These are phyloP conservation scores for Arthrobotrys sphaeroides DNA, from an alignment of 2,329 filamentous ascomycete species.

Conservation along the genomic window DNA sequence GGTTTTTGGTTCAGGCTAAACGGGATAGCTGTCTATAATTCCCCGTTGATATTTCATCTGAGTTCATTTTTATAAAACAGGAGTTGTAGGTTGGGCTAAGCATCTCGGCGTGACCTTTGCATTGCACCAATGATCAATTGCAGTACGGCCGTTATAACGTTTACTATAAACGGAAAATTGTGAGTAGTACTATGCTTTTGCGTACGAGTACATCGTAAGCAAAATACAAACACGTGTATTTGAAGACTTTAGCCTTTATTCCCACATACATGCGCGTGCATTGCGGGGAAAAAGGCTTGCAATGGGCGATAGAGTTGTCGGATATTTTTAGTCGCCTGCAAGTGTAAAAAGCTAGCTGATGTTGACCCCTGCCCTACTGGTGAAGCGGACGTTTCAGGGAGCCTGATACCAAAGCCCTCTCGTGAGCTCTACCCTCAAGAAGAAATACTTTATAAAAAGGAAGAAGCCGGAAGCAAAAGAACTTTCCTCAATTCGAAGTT, in stretches of 20 bases:
- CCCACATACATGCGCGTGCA: background rate
- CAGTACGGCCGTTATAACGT: background rate
- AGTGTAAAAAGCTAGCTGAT: background rate
- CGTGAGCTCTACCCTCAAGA: background rate
- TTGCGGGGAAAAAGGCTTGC: conserved; percentile 7
- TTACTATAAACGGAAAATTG: too few species aligned
- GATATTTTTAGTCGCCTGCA: conserved; percentile 8
- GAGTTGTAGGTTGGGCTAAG: background rate
- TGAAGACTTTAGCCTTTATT: conserved; percentile 10
- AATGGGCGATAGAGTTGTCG: background rate
- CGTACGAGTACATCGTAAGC: background rate
- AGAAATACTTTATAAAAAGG: background rate
- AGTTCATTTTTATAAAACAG: conserved; percentile 8
- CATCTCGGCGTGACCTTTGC: background rate
- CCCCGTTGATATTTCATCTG: background rate
- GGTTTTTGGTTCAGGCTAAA: conserved; percentile 9
- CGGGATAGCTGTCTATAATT: conserved; percentile 7
- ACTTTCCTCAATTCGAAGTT: too few species aligned
- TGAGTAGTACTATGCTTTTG: too few species aligned
- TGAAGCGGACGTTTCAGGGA: background rate
- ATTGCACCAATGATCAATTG: background rate
- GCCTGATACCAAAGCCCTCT: background rate
- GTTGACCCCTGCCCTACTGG: background rate
- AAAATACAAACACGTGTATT: background rate
- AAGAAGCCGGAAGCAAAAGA: background rate